These are phyloP conservation scores for Lunularia cruciata DNA, from an alignment of 225 moss, liverwort and hornwort species.

Conservation along the genomic window DNA sequence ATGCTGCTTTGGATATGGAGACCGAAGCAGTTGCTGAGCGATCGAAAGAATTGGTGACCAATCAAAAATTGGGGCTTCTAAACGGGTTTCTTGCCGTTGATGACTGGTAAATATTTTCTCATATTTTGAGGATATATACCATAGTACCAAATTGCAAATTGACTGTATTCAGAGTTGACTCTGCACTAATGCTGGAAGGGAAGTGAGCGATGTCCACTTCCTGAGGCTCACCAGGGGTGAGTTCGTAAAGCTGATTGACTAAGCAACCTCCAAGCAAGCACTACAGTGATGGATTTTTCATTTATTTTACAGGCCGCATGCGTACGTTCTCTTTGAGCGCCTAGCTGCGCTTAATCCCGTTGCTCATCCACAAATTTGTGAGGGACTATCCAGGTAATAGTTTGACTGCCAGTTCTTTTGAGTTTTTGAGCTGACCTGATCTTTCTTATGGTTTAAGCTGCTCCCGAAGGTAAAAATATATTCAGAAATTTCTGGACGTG, in stretches of 20 bases:
- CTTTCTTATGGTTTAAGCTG: too few species aligned
- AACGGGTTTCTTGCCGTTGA: constrained; percentile 84
- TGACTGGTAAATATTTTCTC: constrained; percentile 59
- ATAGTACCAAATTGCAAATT: background rate
- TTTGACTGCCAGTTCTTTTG: too few species aligned
- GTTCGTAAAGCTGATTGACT: background rate
- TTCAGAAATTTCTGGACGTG: too few species aligned
- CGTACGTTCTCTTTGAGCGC: constrained; percentile 87
- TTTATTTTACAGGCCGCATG: constrained; percentile 70
- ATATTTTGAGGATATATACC: background rate
- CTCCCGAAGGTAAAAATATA: too few species aligned
- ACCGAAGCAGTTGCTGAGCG: constrained; percentile 78
- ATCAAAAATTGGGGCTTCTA: constrained; percentile 97
- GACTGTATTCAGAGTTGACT: background rate
- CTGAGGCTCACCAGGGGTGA: background rate
- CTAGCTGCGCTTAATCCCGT: constrained; percentile 89
- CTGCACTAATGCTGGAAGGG: background rate
- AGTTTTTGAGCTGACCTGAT: too few species aligned
- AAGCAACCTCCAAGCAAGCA: background rate
- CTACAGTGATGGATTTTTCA: constrained; percentile 12
- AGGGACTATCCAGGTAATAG: constrained; percentile 79
- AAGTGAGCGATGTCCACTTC: background rate
- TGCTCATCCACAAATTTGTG: constrained; percentile 91
- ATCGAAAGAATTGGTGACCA: constrained; percentile 70
- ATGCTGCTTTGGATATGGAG: constrained; percentile 97